Evolutionary conservation across 2,329 filamentous ascomycete species (phyloP).

Genomic region (Sclerotinia minor): DNA sequence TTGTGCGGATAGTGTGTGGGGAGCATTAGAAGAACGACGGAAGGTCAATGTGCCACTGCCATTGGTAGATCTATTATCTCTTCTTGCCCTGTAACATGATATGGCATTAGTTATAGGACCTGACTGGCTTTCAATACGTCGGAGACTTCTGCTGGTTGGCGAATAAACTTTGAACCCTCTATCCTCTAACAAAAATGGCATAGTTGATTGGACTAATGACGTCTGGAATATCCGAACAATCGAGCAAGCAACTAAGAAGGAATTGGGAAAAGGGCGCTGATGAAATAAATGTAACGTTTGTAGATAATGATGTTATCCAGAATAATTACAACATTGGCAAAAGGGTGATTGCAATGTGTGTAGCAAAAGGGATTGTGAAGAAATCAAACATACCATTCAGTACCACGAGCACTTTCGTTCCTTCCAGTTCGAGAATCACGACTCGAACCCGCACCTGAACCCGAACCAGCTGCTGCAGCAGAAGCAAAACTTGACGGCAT

Average conservation of each 20-base stretch:
- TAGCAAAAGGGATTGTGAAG: background rate
- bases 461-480: constrained; percentile 61
- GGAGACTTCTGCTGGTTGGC: too few species aligned
- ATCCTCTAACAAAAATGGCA: background rate
- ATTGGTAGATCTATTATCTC: constrained; percentile 58
- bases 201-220: background rate
- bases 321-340: background rate
- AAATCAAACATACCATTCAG: constrained; percentile 65
- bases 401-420: constrained; percentile 50
- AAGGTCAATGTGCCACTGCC: constrained; percentile 55
- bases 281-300: background rate
- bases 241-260: background rate
- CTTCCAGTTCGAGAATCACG: constrained; percentile 57
- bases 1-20: constrained; percentile 43
- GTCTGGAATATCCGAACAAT: constrained; percentile 1
- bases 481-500: constrained; percentile 83
- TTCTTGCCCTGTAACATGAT: constrained; percentile 52
- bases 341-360: background rate
- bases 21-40: constrained; percentile 62
- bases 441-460: constrained; percentile 66
- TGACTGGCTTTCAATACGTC: background rate
- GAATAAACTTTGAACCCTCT: background rate
- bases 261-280: background rate
- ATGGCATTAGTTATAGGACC: background rate
- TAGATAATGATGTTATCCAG: background rate